These are phyloP conservation scores for Sphenostylis stenocarpa DNA, from an alignment of 306 rosid species.

Conservation along the genomic window DNA sequence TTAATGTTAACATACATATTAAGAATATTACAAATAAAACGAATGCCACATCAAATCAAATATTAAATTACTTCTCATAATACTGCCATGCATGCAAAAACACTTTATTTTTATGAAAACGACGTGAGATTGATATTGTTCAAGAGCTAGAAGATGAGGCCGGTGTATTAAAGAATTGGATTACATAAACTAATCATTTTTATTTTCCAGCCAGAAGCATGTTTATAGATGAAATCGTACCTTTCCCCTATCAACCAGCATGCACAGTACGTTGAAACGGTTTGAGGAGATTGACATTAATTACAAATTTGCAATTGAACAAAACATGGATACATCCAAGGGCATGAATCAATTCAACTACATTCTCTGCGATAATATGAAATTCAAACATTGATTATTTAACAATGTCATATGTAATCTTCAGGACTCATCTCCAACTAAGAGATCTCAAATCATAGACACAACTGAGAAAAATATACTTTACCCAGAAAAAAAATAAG, in stretches of 20 bases:
- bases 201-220: not conserved
- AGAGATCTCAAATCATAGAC: constrained; percentile 24
- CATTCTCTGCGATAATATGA: not conserved
- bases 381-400: constrained; percentile 26
- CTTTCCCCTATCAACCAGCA: not conserved
- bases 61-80: not conserved
- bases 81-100: not conserved
- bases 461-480: constrained; percentile 7
- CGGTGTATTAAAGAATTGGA: not conserved
- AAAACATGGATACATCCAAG: not conserved
- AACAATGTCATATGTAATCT: constrained; percentile 25
- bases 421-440: constrained; percentile 39
- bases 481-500: constrained; percentile 19
- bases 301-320: not conserved
- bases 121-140: not conserved
- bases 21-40: not conserved
- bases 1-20: too few relatives aligned
- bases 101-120: not conserved
- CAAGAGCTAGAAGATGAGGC: not conserved
- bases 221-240: not conserved
- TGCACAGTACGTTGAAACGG: not conserved
- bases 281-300: not conserved
- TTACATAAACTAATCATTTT: not conserved
- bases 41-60: not conserved
- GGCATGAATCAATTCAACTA: constrained; percentile 11